Base-by-base conservation (phyloP, 2,329 filamentous ascomycete species). In the Penicillium sp. region DNA sequence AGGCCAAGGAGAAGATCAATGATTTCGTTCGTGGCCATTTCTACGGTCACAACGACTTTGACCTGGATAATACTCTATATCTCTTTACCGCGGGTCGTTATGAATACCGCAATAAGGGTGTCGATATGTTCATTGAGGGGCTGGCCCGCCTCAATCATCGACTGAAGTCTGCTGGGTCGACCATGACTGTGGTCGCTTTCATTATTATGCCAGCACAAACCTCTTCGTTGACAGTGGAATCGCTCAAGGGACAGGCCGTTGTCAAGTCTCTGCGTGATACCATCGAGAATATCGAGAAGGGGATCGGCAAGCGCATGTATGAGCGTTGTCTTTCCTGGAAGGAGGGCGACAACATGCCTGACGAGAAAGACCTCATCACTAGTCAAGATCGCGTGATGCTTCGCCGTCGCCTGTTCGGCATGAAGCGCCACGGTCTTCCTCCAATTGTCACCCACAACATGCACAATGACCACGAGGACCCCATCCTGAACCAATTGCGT, bases 361-460 rank as follows among this genome's bases (percentile, higher is more conserved):
- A 97, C 71, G 92, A 97, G 79, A 97, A 96, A 81, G 94, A 97
- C 69, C 82, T 99, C 38, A 90, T 99, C 66, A 93, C 90, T 34
- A 86, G 87, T 58, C 89, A 95, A 71, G 94, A 99, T 74, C 92
- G 93, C 61, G 92, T 97, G 57, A 84, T 97, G 69, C 84, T 99
- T 50, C 89, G 94, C 44, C 87, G 94, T 61, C 86, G 94, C 53
- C 81, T 99, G 47, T 99, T 96, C 70, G 94, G 92, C 60, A 97
- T 97, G 92, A 97, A 97, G 82, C 85, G 94, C 51, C 84, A 92
- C 73, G 86, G 85, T 38, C 84, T 97, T 31, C 94, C 94, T 4
- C 94, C 94, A 0, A 96, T 99, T 70, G 93, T 97, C 58, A 99
- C 94, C 5, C 94, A 99, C 81, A 97, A 99, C 82, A 97, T 99